phyloP scores from a whole-genome alignment of 2,329 filamentous ascomycete species.

The Ceratocystis diversiconidia region DNA sequence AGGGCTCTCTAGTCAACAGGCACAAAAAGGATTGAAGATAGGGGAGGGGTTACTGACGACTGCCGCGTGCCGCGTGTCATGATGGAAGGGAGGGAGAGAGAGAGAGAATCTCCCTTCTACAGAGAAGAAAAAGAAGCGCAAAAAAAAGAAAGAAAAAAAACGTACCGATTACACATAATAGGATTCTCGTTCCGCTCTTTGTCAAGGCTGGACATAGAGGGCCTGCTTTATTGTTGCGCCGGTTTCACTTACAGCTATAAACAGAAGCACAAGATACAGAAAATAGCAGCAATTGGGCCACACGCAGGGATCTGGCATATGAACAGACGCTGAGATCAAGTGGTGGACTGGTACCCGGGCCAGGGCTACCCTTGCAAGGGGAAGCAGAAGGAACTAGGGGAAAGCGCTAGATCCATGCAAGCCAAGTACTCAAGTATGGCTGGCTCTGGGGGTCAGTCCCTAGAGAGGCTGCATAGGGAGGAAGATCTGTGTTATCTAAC shows the following conservation, averaged over 20 bases:
- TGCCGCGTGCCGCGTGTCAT: too few species aligned
- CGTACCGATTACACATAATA: too few species aligned
- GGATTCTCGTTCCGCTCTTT: too few species aligned
- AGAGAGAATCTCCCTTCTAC: too few species aligned
- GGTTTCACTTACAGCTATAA: slow-evolving; percentile 3
- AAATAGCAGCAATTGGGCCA: background rate
- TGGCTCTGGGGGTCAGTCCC: background rate
- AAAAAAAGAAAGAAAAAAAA: too few species aligned
- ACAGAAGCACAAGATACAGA: background rate
- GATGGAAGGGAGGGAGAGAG: too few species aligned
- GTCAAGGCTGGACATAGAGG: background rate
- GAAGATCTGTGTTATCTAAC: too few species aligned
- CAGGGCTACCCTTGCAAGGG: background rate
- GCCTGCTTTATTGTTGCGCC: background rate
- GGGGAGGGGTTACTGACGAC: too few species aligned
- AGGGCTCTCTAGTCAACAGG: too few species aligned
- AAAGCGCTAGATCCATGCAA: background rate
- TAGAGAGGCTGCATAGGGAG: background rate
- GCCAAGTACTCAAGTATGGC: background rate
- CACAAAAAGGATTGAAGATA: too few species aligned
- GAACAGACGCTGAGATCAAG: background rate
- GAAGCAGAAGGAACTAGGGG: background rate
- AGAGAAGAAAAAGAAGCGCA: too few species aligned
- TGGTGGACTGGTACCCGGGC: background rate
- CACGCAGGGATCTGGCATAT: background rate